Conservation (phyloP, 2,329 filamentous ascomycete species). For the Geosmithia putterillii region DNA sequence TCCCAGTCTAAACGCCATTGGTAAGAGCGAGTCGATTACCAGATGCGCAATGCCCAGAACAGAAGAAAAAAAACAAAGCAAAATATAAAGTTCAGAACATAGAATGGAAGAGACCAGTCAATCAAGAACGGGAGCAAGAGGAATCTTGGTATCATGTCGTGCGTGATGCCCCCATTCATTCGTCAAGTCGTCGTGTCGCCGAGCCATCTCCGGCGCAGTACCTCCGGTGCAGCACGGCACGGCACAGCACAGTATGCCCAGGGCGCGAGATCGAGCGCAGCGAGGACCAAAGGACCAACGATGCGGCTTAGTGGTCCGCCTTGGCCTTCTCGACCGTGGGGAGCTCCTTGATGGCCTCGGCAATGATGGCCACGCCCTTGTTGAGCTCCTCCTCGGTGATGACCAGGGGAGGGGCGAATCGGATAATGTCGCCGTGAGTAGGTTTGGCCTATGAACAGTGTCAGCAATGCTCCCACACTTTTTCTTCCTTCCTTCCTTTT, state of each 20-base stretch:
- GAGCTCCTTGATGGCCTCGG: constrained; percentile 69
- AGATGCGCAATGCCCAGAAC: too few species aligned
- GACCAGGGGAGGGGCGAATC: constrained; percentile 89
- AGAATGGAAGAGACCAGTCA: not conserved
- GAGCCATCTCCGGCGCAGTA: too few species aligned
- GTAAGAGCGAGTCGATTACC: too few species aligned
- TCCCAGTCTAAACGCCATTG: too few species aligned
- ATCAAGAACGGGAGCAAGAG: not conserved
- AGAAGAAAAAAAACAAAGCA: not conserved
- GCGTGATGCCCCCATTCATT: not conserved
- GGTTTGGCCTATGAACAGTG: constrained; percentile 83
- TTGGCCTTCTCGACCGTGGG: constrained; percentile 38
- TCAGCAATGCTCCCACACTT: constrained; percentile 2
- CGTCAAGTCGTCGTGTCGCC: constrained; percentile 15
- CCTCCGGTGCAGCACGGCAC: constrained; percentile 4
- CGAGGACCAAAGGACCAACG: too few species aligned
- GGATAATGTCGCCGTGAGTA: constrained; percentile 96
- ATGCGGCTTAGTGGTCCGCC: constrained; percentile 26
- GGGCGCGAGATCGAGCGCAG: not conserved
- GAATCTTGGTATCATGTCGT: not conserved
- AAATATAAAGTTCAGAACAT: constrained; percentile 2
- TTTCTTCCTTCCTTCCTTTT: too few species aligned
- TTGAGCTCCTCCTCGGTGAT: constrained; percentile 82
- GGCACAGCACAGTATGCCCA: not conserved
- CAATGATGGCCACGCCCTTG: constrained; percentile 66